phyloP scores from a whole-genome alignment of 2,329 filamentous ascomycete genomes.

The Fusarium coicis region DNA sequence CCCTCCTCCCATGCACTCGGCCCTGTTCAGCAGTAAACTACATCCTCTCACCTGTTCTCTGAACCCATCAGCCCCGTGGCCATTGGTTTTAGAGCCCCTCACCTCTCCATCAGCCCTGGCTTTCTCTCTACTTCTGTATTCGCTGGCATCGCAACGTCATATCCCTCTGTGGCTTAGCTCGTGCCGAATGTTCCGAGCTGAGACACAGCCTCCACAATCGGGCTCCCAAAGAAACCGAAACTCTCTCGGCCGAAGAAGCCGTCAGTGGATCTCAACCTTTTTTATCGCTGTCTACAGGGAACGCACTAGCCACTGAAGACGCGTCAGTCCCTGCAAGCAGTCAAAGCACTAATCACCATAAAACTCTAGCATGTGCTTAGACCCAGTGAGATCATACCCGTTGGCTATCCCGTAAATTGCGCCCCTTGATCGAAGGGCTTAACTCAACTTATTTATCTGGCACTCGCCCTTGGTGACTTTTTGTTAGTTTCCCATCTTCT shows the following conservation, averaged over 20 bases:
- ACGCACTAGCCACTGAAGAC: not conserved
- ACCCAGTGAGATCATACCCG: not conserved
- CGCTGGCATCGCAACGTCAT: not conserved
- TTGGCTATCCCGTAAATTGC: not conserved
- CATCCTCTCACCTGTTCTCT: not conserved
- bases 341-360: not conserved
- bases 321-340: not conserved
- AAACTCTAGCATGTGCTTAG: not conserved
- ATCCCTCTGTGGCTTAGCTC: not conserved
- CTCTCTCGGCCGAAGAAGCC: not conserved
- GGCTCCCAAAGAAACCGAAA: not conserved
- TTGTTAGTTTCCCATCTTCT: not conserved
- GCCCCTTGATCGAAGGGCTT: not conserved
- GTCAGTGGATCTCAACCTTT: not conserved
- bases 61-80: not conserved
- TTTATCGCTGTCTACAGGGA: not conserved
- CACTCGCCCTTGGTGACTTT: no score
- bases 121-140: not conserved
- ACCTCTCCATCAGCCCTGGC: not conserved
- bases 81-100: no score
- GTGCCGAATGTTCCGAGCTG: slow-evolving; percentile 3
- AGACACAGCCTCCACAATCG: not conserved
- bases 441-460: not conserved
- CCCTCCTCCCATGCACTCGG: not conserved
- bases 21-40: not conserved